Evolutionary conservation across 2,329 filamentous ascomycete species (phyloP), one percentile per base, ranked within the genome.

Genomic region (Elsinoe perseae): DNA sequence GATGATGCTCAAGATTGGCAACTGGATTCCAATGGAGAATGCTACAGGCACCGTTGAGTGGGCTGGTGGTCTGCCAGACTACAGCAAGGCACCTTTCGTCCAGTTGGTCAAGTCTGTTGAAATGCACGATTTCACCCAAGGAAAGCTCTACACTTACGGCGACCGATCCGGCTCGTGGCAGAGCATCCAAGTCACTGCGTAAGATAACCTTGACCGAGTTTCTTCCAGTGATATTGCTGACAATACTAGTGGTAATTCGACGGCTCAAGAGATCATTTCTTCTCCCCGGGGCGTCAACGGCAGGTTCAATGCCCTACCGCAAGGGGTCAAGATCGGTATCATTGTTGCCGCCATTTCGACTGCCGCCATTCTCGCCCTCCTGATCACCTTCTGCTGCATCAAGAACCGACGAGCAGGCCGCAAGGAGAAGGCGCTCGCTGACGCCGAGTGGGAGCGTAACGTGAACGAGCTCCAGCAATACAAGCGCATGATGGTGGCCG

Each of bases 1-100:
- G 1, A 85, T 85, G 79, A 81, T 81, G 54, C 69, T 88, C 50
- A 81, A 80, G 38, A 68, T 88, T 16, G 84, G 85, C 55, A 83
- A 86, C 62, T 98, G 93, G 93, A 84, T 89, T 56, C 74, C 88
- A 1, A 85, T 82, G 78, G 80, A 77, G 43, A 69, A 65, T n/a
- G 57, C 60, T n/a, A 56, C 56, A 9, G 70, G 68, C n/a, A 70
- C 67, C 0, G 59, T 67, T n/a, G 63, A 66, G 12, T 72, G 70
- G 70, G 69, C 70, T 32, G 70, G 70, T 34, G 70, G 70, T 18
- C 57, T 63, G 20, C 64, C 67, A 1, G 62, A 69, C 53, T 72
- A 65, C 59, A 56, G 59, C 25, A 56, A 69, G 48, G 68, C 63
- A 56, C 68, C 69, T 6, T 72, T 65, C 61, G 65, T 64, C 40